A percentile compares a stretch with the other conserved stretches of the same genome.
Evolutionary conservation across 768 basidiomycete species (phyloP).

Genomic region (Leucogyrophana mollusca): DNA sequence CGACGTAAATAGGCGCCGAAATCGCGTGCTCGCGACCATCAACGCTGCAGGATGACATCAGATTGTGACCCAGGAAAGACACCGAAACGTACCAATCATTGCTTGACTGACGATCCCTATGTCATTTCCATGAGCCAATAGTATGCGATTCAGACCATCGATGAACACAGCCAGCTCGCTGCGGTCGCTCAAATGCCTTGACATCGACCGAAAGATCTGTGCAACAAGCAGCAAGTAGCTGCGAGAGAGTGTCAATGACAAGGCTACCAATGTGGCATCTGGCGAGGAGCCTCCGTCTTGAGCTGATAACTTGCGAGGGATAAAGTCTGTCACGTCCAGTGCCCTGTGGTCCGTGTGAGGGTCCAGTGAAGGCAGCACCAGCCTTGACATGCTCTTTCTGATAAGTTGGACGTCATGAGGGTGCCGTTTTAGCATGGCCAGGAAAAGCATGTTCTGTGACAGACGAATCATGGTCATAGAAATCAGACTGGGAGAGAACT

Average conservation of each 20-base stretch:
- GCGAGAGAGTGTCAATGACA: slow-evolving; percentile 64
- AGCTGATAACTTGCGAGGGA: slow-evolving; percentile 34
- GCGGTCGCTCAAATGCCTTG: slow-evolving; percentile 67
- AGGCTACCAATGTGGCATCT: slow-evolving; percentile 30
- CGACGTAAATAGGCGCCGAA: slow-evolving; percentile 71
- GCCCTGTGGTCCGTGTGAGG: slow-evolving; percentile 23
- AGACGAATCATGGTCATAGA: slow-evolving; percentile 63
- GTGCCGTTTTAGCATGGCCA: slow-evolving; percentile 61
- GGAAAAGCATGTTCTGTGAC: slow-evolving; percentile 69
- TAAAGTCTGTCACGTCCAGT: slow-evolving; percentile 46
- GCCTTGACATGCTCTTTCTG: slow-evolving; percentile 60
- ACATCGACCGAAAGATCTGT: slow-evolving; percentile 71
- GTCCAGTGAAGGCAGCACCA: slow-evolving; percentile 53
- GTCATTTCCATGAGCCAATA: slow-evolving; percentile 69
- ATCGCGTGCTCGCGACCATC: slow-evolving; percentile 76
- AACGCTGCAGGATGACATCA: slow-evolving; percentile 44
- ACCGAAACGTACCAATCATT: slow-evolving; percentile 55
- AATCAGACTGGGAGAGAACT: slow-evolving; percentile 43
- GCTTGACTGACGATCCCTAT: slow-evolving; percentile 75
- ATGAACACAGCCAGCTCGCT: slow-evolving; percentile 64
- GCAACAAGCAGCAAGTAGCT: slow-evolving; percentile 68
- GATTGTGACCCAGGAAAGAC: slow-evolving; percentile 3
- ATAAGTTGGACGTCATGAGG: slow-evolving; percentile 67
- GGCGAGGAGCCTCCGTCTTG: background rate
- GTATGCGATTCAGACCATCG: slow-evolving; percentile 69